These are phyloP conservation scores for Hypoxylon sp. DNA, from an alignment of 2,329 filamentous ascomycete species.

Conservation along the genomic window DNA sequence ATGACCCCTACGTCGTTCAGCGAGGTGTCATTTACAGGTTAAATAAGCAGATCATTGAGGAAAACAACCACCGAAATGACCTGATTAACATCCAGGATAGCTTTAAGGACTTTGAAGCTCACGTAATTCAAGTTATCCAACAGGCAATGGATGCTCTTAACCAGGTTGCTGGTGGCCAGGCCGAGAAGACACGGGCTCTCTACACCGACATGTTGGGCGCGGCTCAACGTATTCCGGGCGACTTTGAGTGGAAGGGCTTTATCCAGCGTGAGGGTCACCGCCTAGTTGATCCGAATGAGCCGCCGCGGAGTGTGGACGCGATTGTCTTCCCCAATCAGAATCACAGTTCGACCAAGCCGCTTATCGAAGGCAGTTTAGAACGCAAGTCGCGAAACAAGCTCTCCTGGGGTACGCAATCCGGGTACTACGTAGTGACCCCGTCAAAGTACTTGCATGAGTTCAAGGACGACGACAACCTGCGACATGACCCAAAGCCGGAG, in stretches of 20 bases:
- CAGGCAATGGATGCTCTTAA: constrained; percentile 86
- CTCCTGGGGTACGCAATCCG: constrained; percentile 80
- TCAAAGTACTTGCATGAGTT: constrained; percentile 95
- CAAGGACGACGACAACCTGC: constrained; percentile 85
- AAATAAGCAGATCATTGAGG: constrained; percentile 90
- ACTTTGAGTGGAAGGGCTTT: constrained; percentile 96
- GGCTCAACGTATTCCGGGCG: constrained; percentile 81
- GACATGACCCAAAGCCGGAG: constrained; percentile 84
- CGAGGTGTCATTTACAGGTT: constrained; percentile 87
- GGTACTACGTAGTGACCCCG: constrained; percentile 92
- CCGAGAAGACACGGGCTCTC: constrained; percentile 83
- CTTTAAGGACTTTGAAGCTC: constrained; percentile 88
- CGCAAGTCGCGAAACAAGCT: constrained; percentile 91
- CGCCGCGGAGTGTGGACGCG: constrained; percentile 79
- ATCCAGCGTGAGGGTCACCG: constrained; percentile 76
- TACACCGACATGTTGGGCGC: constrained; percentile 86
- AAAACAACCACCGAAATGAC: constrained; percentile 96
- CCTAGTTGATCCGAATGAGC: constrained; percentile 82
- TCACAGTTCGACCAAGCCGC: constrained; percentile 81
- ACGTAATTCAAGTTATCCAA: constrained; percentile 87
- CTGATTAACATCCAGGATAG: constrained; percentile 91
- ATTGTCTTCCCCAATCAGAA: constrained; percentile 91
- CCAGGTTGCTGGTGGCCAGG: constrained; percentile 83
- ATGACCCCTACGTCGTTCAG: constrained; percentile 91
- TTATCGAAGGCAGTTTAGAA: constrained; percentile 91